Base-by-base conservation (phyloP, 495 filamentous ascomycete species). In the Oleoguttula mirabilis region DNA sequence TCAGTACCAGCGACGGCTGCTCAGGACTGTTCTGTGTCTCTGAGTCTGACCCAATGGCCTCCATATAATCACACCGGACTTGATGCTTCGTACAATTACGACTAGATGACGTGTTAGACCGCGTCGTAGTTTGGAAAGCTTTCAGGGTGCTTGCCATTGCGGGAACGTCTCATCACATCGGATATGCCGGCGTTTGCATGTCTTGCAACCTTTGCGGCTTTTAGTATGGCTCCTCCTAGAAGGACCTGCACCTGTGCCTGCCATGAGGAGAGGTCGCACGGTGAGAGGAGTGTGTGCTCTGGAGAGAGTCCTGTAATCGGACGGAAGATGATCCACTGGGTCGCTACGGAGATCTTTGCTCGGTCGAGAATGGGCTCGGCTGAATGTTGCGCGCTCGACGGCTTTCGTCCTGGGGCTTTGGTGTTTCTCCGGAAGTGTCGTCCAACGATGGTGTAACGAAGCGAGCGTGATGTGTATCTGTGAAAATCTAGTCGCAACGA, bases 41-140 rank as follows among this genome's bases (percentile, higher is more conserved):
- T 39, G 79, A 75, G 50, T 77, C 69, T 19, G 72, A 66, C 21
- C 75, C 66, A 2, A 67, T 59, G 43, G 75, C 73, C 55, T 95
- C 86, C 72, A 92, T 88, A 63, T 96, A 98, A 53, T 93, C 88
- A 63, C 90, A 98, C 57, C 87, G 79, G 53, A 92, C 88, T 66
- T 94, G 93, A 62, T 98, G 90, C 61, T 96, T 96, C 40, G 88
- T 94, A 64, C 90, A 98, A 64, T 96, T 96, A 48, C 84, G 84
- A 66, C 88, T 96, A 53, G 22, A 10, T 11, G 10, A 8, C n/a
- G n/a, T 35, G 38, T 55, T 36, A 60, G 36, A 23, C 36, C n/a
- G n/a, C 5, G 16, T 10, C 30, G 10, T 8, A 30, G 15, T 17
- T 27, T 32, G 3, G 37, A 5, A 2, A 22, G 17, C 16, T 11